Evolutionary conservation across 192 early-diverging fungal species (phyloP).

Genomic region (Jimgerdemannia lactiflua): DNA sequence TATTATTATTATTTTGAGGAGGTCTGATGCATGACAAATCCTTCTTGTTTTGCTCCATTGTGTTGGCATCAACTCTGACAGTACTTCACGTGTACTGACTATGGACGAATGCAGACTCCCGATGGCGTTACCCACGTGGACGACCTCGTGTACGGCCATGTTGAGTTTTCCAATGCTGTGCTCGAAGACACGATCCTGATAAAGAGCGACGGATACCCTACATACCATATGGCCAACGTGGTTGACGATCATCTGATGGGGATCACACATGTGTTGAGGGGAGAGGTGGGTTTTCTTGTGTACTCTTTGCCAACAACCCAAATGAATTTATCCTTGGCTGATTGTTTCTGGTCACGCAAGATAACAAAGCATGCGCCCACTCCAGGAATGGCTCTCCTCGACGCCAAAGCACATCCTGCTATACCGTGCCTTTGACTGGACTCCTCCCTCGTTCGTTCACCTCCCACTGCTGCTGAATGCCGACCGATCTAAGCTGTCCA

Average conservation of each 20-base stretch:
- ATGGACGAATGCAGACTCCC: conserved; percentile 27
- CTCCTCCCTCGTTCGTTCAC: conserved; percentile 76
- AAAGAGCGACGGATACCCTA: conserved; percentile 91
- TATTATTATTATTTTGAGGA: not conserved
- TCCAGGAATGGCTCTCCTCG: conserved; percentile 87
- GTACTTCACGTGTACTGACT: not conserved
- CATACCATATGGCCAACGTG: conserved; percentile 95
- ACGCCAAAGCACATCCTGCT: conserved; percentile 90
- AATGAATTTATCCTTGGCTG: not conserved
- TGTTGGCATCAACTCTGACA: not conserved
- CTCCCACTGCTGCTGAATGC: conserved; percentile 84
- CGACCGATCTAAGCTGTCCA: conserved; percentile 86
- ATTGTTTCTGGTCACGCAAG: not conserved
- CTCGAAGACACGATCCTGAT: conserved; percentile 89
- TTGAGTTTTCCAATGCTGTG: conserved; percentile 68
- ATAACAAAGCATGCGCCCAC: conserved; percentile 1
- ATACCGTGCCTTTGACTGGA: conserved; percentile 81
- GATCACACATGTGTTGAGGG: conserved; percentile 90
- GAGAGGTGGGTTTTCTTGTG: conserved; percentile 50
- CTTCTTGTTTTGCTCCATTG: no score
- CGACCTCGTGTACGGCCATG: conserved; percentile 74
- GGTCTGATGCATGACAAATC: not conserved
- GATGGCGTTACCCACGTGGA: conserved; percentile 54
- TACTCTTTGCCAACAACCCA: not conserved
- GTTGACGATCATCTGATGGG: conserved; percentile 91